Conservation (phyloP, 192 early-diverging fungal species). For the Backusella liffmaniae region DNA sequence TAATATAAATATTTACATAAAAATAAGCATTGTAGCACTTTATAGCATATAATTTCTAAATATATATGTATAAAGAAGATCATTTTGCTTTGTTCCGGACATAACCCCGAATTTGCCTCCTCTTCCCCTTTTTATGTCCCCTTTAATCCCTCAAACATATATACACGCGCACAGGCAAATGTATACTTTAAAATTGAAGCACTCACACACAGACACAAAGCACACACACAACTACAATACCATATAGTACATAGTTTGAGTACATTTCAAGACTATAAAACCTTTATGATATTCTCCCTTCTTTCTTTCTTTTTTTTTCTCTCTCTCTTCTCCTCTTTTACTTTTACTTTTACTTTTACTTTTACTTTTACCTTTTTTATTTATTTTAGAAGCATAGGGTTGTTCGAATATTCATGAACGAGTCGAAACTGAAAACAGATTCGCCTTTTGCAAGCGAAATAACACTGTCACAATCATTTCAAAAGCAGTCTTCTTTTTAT, state of each 20-base stretch:
- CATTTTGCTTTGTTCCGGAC: neutral
- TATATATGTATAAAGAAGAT: neutral
- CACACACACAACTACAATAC: neutral
- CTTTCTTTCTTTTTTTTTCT: neutral
- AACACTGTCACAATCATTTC: conserved; percentile 6
- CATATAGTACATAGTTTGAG: neutral
- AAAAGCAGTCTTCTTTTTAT: neutral
- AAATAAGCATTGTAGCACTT: neutral
- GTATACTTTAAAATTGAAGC: neutral
- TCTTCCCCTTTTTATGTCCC: neutral
- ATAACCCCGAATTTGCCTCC: neutral
- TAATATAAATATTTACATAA: neutral
- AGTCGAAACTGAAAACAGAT: conserved; percentile 11
- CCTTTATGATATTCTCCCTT: neutral
- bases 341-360: conserved; percentile 2
- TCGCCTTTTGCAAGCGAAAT: conserved; percentile 21
- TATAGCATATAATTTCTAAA: neutral
- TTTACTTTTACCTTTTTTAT: neutral
- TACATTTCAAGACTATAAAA: neutral
- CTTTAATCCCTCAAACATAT: neutral
- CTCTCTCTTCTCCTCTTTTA: neutral
- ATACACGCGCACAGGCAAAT: neutral
- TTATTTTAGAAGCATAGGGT: neutral
- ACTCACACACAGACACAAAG: neutral
- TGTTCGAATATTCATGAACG: conserved; percentile 17